Evolutionary conservation across 2,329 filamentous ascomycete species (phyloP).

Genomic region (Rugonectria rugulosa): DNA sequence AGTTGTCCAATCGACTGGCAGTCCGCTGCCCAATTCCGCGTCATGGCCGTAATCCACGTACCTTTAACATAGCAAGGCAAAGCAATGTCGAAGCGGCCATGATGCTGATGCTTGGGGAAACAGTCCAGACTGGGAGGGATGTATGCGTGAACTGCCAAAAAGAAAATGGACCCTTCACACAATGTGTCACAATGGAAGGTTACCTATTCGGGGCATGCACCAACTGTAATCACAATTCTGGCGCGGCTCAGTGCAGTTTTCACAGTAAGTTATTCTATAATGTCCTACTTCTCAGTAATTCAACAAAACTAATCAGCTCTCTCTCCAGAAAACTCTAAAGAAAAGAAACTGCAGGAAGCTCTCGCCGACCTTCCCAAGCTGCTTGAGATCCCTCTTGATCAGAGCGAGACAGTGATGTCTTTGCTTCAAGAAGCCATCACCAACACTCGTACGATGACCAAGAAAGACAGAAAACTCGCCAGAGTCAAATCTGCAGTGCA

Average conservation of each 20-base stretch:
- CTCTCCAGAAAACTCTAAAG: slow-evolving; percentile 31
- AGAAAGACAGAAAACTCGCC: slow-evolving; percentile 55
- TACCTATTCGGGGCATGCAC: slow-evolving; percentile 69
- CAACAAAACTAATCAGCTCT: neutral
- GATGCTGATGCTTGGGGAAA: too few relatives aligned
- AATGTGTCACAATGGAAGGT: slow-evolving; percentile 65
- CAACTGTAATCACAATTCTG: slow-evolving; percentile 71
- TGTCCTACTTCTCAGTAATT: neutral
- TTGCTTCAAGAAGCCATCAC: neutral
- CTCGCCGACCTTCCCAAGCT: neutral
- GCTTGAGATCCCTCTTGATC: too few relatives aligned
- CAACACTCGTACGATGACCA: slow-evolving; percentile 41
- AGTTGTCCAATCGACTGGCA: slow-evolving; percentile 63
- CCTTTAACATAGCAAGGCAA: slow-evolving; percentile 64
- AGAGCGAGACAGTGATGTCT: slow-evolving; percentile 22
- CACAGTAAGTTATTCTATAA: slow-evolving; percentile 57
- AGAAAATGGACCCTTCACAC: slow-evolving; percentile 66
- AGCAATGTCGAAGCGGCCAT: slow-evolving; percentile 69
- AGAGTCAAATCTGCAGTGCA: slow-evolving; percentile 62
- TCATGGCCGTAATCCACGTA: too few relatives aligned
- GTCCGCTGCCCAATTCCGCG: too few relatives aligned
- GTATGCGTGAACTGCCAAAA: slow-evolving; percentile 68
- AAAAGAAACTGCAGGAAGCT: neutral
- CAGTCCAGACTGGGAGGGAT: too few relatives aligned
- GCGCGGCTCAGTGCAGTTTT: slow-evolving; percentile 66